Evolutionary conservation across 1,284 basidiomycete species (phyloP).

Genomic region (Trametes pubescens): DNA sequence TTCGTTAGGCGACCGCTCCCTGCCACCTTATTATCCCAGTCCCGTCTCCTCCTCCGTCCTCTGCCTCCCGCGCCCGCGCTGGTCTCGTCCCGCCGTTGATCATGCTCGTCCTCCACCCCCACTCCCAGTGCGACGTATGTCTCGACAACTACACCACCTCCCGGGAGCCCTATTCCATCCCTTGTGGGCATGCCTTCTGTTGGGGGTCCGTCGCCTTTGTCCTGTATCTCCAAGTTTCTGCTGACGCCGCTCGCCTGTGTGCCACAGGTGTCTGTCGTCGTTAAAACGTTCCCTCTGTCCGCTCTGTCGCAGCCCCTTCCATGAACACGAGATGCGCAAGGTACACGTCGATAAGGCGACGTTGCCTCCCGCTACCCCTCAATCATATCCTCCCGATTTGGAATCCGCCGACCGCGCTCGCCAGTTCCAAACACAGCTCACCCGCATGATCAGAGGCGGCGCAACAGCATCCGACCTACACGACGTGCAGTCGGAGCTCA

Average conservation of each 20-base stretch:
- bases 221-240: slow-evolving; percentile 4
- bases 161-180: slow-evolving; percentile 50
- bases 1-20: slow-evolving; percentile 42
- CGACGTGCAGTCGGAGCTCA: slow-evolving; percentile 47
- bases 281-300: slow-evolving; percentile 39
- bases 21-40: slow-evolving; percentile 42
- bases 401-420: slow-evolving; percentile 40
- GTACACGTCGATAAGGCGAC: slow-evolving; percentile 41
- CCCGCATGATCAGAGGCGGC: slow-evolving; percentile 48
- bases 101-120: slow-evolving; percentile 55
- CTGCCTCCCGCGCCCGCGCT: slow-evolving; percentile 38
- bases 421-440: slow-evolving; percentile 46
- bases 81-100: slow-evolving; percentile 34
- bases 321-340: slow-evolving; percentile 33
- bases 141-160: slow-evolving; percentile 51
- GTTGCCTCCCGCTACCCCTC: slow-evolving; percentile 33
- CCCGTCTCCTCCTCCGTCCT: slow-evolving; percentile 24
- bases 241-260: slow-evolving; percentile 3
- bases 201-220: slow-evolving; percentile 35
- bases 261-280: slow-evolving; percentile 38
- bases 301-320: slow-evolving; percentile 39
- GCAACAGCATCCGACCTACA: slow-evolving; percentile 45
- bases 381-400: slow-evolving; percentile 29
- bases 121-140: slow-evolving; percentile 58
- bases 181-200: slow-evolving; percentile 57